Evolutionary conservation across 176 grass and related monocot species (phyloP), one percentile per base, ranked within the genome.

Genomic region (Aegilops bicornis): DNA sequence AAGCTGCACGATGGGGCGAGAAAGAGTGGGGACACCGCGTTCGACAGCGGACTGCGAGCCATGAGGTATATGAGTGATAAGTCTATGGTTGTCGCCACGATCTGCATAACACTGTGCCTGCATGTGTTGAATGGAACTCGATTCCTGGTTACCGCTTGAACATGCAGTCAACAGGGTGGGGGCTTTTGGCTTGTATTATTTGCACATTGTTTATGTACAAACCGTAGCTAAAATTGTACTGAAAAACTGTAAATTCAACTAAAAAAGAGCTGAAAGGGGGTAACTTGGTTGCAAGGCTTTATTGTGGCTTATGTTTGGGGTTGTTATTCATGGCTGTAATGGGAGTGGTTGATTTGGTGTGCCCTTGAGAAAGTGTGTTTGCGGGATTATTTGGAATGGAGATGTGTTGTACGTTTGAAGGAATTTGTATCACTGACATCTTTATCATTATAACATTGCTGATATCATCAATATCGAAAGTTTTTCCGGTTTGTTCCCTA

Each of bases 61-160:
- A 15, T 99, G 76, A 93, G 88, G 70, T 94, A 94, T 29, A 69
- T 99, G 77, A 97, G 87, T 73, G 83, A 89, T 78, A 97, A 93
- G 67, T 99, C 92, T 1, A 90, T 97, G 85, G 52, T 97, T 69
- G 59, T 99, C 8, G 48, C 85, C 20, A 91, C 90, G 1, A 86
- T 97, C 22, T 99, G 97, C 84, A 83, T 99, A 27, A 77, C 92
- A 64, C 72, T 99, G 73, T 99, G 94, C 77, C 82, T 99, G 73
- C 92, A 93, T 86, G 87, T 94, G 24, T 83, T 94, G 73, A 88
- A 90, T 82, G 79, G 92, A 45, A 85, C 87, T 22, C 85, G 81
- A n/a, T 15, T 94, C 83, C 72, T 93, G 85, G 85, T 84, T 52
- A 89, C 82, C 2, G 83, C 80, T 80, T 93, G 82, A 89, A 20